Evolutionary conservation across 768 basidiomycete genomes (phyloP).

Genomic region (Coprinopsis cinerea): DNA sequence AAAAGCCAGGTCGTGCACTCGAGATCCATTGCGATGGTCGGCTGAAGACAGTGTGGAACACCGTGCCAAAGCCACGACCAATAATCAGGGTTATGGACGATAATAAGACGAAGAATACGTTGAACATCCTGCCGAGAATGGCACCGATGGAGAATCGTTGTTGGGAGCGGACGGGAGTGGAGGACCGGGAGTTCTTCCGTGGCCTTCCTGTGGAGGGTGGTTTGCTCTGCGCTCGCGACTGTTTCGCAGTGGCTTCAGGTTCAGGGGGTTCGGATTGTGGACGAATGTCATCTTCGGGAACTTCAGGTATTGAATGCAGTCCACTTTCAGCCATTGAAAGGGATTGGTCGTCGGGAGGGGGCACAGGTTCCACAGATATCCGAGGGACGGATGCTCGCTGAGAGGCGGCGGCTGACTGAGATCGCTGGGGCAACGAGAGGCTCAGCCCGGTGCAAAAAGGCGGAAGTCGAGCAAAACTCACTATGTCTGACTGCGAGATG

Average conservation of each 20-base stretch:
- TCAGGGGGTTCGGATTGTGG: too few relatives aligned
- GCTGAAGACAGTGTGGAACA: constrained; percentile 40
- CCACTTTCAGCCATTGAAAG: constrained; percentile 43
- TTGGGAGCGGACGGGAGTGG: constrained; percentile 16
- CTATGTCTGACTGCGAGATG: constrained; percentile 32
- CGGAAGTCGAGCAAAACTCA: constrained; percentile 15
- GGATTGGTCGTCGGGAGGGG: constrained; percentile 25
- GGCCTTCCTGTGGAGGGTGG: constrained; percentile 21
- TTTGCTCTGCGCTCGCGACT: constrained; percentile 18
- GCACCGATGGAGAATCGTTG: constrained; percentile 36
- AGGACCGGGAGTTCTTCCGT: constrained; percentile 24
- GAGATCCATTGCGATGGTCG: constrained; percentile 40
- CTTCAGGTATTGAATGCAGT: constrained; percentile 60
- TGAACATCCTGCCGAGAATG: constrained; percentile 35
- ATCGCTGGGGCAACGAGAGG: constrained; percentile 20
- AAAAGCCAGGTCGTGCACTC: constrained; percentile 23
- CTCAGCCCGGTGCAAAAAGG: constrained; percentile 2
- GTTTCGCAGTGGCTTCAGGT: constrained; percentile 19
- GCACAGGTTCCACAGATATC: constrained; percentile 36
- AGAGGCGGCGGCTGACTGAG: constrained; percentile 27
- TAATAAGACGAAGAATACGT: constrained; percentile 27
- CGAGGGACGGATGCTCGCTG: constrained; percentile 35
- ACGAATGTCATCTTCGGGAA: constrained; percentile 47
- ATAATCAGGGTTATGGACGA: constrained; percentile 32
- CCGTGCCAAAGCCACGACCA: constrained; percentile 45